A percentile compares a stretch with the other conserved stretches of the same genome.
phyloP scores from a whole-genome alignment of 2,329 filamentous ascomycete species.

The Fusarium guadeloupense region DNA sequence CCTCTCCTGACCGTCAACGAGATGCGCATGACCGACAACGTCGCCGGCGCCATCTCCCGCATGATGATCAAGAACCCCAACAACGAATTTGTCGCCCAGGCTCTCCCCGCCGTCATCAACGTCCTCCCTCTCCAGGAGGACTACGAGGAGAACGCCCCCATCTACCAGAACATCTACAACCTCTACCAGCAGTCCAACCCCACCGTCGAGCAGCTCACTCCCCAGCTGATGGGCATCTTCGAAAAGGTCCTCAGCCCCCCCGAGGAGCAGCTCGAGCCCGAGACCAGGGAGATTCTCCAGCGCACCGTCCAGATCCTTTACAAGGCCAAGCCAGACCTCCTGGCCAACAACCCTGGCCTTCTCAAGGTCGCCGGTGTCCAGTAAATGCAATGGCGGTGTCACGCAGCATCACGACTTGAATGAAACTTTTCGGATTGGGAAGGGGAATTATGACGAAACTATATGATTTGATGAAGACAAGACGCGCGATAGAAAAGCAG shows the following conservation, averaged over 20 bases:
- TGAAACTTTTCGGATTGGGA: slow-evolving; percentile 23
- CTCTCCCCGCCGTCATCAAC: slow-evolving; percentile 81
- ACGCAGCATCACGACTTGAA: slow-evolving; percentile 28
- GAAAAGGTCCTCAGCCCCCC: slow-evolving; percentile 76
- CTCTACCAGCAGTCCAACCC: slow-evolving; percentile 79
- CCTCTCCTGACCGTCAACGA: slow-evolving; percentile 80
- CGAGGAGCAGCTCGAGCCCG: slow-evolving; percentile 77
- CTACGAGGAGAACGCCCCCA: slow-evolving; percentile 94
- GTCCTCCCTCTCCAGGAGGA: slow-evolving; percentile 91
- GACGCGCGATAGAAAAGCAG: slow-evolving; percentile 21
- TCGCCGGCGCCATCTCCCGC: slow-evolving; percentile 87
- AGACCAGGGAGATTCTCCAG: slow-evolving; percentile 73
- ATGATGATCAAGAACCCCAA: slow-evolving; percentile 94
- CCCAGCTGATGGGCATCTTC: slow-evolving; percentile 74
- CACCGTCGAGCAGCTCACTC: slow-evolving; percentile 75
- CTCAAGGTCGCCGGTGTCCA: slow-evolving; percentile 46
- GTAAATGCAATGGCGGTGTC: slow-evolving; percentile 12
- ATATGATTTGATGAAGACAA: slow-evolving; percentile 42
- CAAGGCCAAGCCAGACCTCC: slow-evolving; percentile 48
- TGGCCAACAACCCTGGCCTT: slow-evolving; percentile 46
- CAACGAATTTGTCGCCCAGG: slow-evolving; percentile 79
- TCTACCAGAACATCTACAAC: slow-evolving; percentile 89
- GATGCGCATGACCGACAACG: slow-evolving; percentile 89
- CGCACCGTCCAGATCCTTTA: slow-evolving; percentile 66
- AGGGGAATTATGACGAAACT: slow-evolving; percentile 28